These are phyloP conservation scores for Sanghuangporus sanghuang DNA, from an alignment of 1,284 basidiomycete species.

Conservation along the genomic window DNA sequence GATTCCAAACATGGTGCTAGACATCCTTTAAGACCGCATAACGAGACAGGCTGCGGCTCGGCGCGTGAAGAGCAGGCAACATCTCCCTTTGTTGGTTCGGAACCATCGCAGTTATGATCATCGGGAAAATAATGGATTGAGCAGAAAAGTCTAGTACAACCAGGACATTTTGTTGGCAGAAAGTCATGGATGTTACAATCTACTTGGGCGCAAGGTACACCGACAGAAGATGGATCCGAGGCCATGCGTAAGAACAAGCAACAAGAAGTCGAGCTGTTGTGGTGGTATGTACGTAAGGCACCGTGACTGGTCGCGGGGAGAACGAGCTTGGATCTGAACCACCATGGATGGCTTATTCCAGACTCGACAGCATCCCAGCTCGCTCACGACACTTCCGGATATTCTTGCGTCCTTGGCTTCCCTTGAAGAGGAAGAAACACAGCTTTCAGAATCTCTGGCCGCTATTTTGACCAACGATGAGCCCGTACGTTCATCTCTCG, in stretches of 20 bases:
- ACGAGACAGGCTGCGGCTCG: not conserved
- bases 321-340: not conserved
- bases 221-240: not conserved
- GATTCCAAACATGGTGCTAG: slow-evolving; percentile 47
- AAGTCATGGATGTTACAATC: not conserved
- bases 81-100: not conserved
- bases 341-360: not conserved
- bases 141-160: not conserved
- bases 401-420: slow-evolving; percentile 67
- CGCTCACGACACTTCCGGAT: slow-evolving; percentile 60
- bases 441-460: slow-evolving; percentile 73
- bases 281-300: not conserved
- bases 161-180: slow-evolving; percentile 1
- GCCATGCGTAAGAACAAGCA: not conserved
- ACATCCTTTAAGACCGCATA: slow-evolving; percentile 47
- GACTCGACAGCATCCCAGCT: slow-evolving; percentile 13
- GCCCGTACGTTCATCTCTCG: slow-evolving; percentile 61
- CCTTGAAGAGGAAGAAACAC: slow-evolving; percentile 73
- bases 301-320: not conserved
- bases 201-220: not conserved
- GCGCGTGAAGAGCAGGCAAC: not conserved
- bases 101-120: not conserved
- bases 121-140: slow-evolving; percentile 2
- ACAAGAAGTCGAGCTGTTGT: not conserved
- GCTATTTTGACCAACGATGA: slow-evolving; percentile 65